These are phyloP conservation scores for Aspergillus sergii DNA, from an alignment of 2,329 filamentous ascomycete genomes.

Conservation along the genomic window DNA sequence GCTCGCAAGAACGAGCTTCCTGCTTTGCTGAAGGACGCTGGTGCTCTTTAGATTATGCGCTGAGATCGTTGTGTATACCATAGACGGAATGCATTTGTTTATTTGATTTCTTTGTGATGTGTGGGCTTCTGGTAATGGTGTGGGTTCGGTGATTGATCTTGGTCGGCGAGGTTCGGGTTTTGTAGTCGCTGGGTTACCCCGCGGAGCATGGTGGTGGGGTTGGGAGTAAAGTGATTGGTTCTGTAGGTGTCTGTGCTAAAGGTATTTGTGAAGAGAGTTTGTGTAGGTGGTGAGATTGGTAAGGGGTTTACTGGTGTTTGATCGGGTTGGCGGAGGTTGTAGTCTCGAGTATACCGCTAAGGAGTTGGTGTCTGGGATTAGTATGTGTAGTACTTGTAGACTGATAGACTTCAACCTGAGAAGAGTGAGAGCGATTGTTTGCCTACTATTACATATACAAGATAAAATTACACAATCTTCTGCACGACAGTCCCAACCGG, in stretches of 20 bases:
- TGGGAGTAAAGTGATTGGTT: neutral
- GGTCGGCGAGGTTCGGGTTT: neutral
- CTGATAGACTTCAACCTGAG: neutral
- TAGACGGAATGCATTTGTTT: neutral
- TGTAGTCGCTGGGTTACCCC: neutral
- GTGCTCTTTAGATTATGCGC: constrained; percentile 55
- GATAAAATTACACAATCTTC: constrained; percentile 58
- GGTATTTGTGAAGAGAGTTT: too few relatives aligned
- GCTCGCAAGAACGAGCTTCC: constrained; percentile 65
- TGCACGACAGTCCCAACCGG: constrained; percentile 85
- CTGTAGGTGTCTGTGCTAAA: neutral
- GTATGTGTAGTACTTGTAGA: too few relatives aligned
- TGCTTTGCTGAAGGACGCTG: constrained; percentile 63
- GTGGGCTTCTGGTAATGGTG: too few relatives aligned
- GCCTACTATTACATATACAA: constrained; percentile 5
- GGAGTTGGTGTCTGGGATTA: too few relatives aligned
- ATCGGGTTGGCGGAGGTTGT: too few relatives aligned
- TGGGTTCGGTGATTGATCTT: neutral
- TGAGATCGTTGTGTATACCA: neutral
- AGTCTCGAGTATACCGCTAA: too few relatives aligned
- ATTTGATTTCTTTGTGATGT: neutral
- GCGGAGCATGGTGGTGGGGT: neutral
- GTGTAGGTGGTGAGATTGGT: neutral
- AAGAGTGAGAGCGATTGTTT: too few relatives aligned
- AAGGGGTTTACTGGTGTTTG: neutral